These are phyloP conservation scores for Coemansia sp. DNA, from an alignment of 192 early-diverging fungal species.

Conservation along the genomic window DNA sequence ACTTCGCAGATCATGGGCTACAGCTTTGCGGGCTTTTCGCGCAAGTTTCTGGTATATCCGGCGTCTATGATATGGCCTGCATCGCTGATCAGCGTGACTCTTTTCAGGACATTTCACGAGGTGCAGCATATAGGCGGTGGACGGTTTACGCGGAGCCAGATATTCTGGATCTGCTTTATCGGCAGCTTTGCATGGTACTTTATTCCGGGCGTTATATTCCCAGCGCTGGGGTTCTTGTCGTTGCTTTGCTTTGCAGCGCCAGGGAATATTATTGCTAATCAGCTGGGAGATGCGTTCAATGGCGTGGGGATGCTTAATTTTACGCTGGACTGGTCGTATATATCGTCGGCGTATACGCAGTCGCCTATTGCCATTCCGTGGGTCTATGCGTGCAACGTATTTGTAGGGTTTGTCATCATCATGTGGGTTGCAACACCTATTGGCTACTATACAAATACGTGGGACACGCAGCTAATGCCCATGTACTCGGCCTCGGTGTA, in stretches of 20 bases:
- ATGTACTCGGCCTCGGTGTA: constrained; percentile 58
- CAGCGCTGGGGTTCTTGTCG: constrained; percentile 64
- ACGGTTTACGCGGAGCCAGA: constrained; percentile 53
- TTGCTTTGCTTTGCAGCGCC: constrained; percentile 61
- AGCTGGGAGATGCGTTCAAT: constrained; percentile 51
- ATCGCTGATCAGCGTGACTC: constrained; percentile 70
- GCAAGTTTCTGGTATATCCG: constrained; percentile 81
- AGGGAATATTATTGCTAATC: constrained; percentile 45
- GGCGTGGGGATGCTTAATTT: constrained; percentile 73
- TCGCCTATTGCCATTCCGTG: constrained; percentile 76
- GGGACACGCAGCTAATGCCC: constrained; percentile 60
- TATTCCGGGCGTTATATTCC: constrained; percentile 69
- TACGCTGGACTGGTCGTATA: constrained; percentile 73
- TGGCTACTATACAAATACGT: constrained; percentile 68
- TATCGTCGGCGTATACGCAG: constrained; percentile 57
- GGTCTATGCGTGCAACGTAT: constrained; percentile 68
- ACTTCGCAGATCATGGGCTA: constrained; percentile 70
- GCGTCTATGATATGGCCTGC: constrained; percentile 87
- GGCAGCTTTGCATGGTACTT: constrained; percentile 58
- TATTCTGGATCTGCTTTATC: constrained; percentile 56
- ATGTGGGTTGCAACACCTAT: constrained; percentile 76
- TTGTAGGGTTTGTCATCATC: constrained; percentile 67
- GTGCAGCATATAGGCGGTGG: constrained; percentile 43
- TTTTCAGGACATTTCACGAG: constrained; percentile 81
- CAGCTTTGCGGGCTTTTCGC: constrained; percentile 70